These are phyloP conservation scores for Alternaria angustiovoidea DNA, from an alignment of 2,329 filamentous ascomycete species.

Conservation along the genomic window DNA sequence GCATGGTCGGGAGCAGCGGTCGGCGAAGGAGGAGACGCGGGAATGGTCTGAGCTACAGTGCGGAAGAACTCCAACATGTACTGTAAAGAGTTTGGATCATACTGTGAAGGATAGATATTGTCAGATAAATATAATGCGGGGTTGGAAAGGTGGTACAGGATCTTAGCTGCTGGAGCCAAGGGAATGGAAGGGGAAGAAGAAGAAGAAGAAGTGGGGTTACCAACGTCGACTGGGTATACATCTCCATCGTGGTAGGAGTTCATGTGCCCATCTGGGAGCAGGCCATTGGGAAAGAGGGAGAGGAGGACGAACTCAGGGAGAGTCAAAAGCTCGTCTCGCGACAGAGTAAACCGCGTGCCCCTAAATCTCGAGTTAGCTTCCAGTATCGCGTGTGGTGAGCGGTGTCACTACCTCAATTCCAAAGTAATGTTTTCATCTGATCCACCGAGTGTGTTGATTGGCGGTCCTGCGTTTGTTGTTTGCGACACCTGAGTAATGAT, in stretches of 20 bases:
- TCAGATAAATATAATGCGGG: conserved; percentile 64
- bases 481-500: conserved; percentile 99
- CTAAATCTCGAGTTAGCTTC: conserved; percentile 58
- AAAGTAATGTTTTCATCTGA: conserved; percentile 94
- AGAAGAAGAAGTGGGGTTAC: conserved; percentile 56
- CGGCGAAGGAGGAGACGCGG: conserved; percentile 72
- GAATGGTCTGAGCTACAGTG: conserved; percentile 94
- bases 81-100: conserved; percentile 93
- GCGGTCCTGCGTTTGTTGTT: conserved; percentile 70
- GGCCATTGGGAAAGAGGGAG: conserved; percentile 97
- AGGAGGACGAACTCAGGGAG: conserved; percentile 96
- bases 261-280: conserved; percentile 96
- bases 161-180: conserved; percentile 49
- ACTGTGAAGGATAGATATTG: conserved; percentile 70
- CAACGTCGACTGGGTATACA: conserved; percentile 95
- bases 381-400: neutral
- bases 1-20: conserved; percentile 53
- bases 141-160: conserved; percentile 54
- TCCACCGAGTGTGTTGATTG: conserved; percentile 86
- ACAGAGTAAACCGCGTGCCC: conserved; percentile 91
- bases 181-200: conserved; percentile 38
- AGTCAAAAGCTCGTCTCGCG: conserved; percentile 91
- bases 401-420: conserved; percentile 78
- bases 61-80: conserved; percentile 99
- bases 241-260: conserved; percentile 91